A percentile compares a stretch with the other conserved stretches of the same genome.
phyloP scores from a whole-genome alignment of 2,329 filamentous ascomycete species.

The Colletotrichum tofieldiae region DNA sequence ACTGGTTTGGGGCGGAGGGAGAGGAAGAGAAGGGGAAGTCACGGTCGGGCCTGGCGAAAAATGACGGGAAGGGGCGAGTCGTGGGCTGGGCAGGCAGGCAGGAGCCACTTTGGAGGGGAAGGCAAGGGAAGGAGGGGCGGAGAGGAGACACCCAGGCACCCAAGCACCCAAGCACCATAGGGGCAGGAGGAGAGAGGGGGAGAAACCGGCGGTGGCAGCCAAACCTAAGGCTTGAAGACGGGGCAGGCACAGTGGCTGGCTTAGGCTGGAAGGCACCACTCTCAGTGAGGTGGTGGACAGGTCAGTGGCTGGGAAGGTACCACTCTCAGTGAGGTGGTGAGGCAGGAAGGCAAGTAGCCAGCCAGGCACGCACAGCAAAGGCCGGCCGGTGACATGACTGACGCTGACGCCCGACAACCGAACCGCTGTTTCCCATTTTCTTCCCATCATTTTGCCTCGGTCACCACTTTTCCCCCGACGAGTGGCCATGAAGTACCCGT shows the following conservation, averaged over 20 bases:
- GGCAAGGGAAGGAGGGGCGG: conserved; percentile 8
- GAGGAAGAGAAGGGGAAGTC: conserved; percentile 41
- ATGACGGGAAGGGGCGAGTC: conserved; percentile 44
- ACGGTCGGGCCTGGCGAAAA: conserved; percentile 48
- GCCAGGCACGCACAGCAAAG: not conserved
- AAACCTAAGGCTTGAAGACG: no score
- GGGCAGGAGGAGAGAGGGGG: not conserved
- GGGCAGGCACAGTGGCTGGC: not conserved
- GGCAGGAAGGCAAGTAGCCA: no score
- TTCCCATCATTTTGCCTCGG: not conserved
- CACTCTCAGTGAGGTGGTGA: not conserved
- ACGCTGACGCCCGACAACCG: not conserved
- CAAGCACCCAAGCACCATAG: not conserved
- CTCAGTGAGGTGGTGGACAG: not conserved
- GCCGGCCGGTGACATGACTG: not conserved
- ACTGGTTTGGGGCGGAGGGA: conserved; percentile 45
- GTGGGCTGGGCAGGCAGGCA: conserved; percentile 2
- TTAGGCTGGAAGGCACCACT: not conserved
- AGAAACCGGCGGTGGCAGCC: no score
- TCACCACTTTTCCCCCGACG: not conserved
- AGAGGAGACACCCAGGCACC: not conserved
- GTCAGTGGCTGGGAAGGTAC: not conserved
- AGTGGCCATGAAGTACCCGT: not conserved
- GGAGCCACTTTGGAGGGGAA: conserved; percentile 14
- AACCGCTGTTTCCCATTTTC: not conserved